Conservation (phyloP, 108 stramenopile genomes). For the Licmophora abbreviata region DNA sequence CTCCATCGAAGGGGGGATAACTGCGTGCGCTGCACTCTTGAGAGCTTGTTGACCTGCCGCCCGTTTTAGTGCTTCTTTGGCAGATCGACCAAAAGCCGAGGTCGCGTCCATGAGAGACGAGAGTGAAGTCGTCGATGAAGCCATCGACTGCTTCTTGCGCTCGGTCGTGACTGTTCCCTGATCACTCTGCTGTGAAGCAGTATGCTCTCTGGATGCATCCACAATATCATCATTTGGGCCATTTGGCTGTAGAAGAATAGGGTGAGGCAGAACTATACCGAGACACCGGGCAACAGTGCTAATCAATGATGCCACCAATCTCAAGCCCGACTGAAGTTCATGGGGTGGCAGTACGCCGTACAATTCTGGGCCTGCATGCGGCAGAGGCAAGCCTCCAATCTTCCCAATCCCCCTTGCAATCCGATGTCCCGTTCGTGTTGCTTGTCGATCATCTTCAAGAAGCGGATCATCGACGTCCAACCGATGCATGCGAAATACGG, state of each 20-base stretch:
- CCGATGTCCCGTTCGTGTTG: slow-evolving; percentile 10
- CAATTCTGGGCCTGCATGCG: slow-evolving; percentile 73
- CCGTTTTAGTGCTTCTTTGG: slow-evolving; percentile 17
- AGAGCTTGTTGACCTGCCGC: slow-evolving; percentile 15
- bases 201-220: too few relatives aligned
- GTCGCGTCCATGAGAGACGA: slow-evolving; percentile 16
- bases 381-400: slow-evolving; percentile 67
- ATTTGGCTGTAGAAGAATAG: slow-evolving; percentile 36
- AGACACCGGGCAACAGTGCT: slow-evolving; percentile 61
- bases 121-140: slow-evolving; percentile 16
- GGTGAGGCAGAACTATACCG: slow-evolving; percentile 72
- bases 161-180: background rate
- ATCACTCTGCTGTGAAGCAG: slow-evolving; percentile 6
- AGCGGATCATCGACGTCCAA: slow-evolving; percentile 44
- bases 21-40: background rate
- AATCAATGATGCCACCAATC: slow-evolving; percentile 66
- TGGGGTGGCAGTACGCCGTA: slow-evolving; percentile 64
- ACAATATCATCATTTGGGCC: slow-evolving; percentile 13
- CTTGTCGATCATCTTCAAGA: slow-evolving; percentile 9
- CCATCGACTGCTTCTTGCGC: background rate
- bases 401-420: slow-evolving; percentile 67
- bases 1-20: slow-evolving; percentile 21
- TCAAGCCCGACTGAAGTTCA: slow-evolving; percentile 59
- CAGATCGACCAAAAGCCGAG: slow-evolving; percentile 19
- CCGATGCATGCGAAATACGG: slow-evolving; percentile 66